Evolutionary conservation across 352 stramenopile genomes (phyloP), one percentile per base, ranked within the genome.

Genomic region (Phytopythium cucurbitacearum): DNA sequence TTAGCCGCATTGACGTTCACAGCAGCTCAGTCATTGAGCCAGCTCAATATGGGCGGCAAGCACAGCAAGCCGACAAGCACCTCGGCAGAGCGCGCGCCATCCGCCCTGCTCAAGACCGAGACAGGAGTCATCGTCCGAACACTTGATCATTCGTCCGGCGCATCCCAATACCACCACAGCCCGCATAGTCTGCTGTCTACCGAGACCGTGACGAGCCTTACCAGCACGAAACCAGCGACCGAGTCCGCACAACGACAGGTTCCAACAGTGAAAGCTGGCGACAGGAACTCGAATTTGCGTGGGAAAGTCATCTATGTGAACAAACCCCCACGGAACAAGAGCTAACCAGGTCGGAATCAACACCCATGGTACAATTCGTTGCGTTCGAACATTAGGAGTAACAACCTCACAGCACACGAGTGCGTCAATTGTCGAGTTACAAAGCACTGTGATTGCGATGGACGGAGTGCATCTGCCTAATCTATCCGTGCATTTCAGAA

Each of bases 251-350:
- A 56, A 45, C 46, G 28, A 8, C 52, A 56, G 21, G 54, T 85
- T n/a, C 50, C 73, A 32, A 59, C 79, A 0, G 78, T 66, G 37
- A 80, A 56, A 59, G 48, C 55, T 32, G 73, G 74, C 36, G 47
- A 50, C 4, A 55, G 64, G 35, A 91, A 89, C 38, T n/a, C 60
- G 51, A 43, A 53, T 21, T 46, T 88, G 36, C 75, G 73, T 57
- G 56, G 56, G 56, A 91, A 73, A 39, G 48, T 89, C 41, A 65
- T 89, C 39, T 91, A 80, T 54, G 57, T 89, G 21, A 88, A 84
- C 63, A 75, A 70, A 42, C 59, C 66, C 3, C 51, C 65, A 28
- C 43, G 13, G 5, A 16, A 1, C 28, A 8, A 7, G 4, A n/a
- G 6, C 28, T 7, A 36, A 36, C 42, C 7, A 9, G 42, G 35